Evolutionary conservation across 2,329 filamentous ascomycete genomes (phyloP), one percentile per base, ranked within the genome.

Genomic region (Diaporthe sp.): DNA sequence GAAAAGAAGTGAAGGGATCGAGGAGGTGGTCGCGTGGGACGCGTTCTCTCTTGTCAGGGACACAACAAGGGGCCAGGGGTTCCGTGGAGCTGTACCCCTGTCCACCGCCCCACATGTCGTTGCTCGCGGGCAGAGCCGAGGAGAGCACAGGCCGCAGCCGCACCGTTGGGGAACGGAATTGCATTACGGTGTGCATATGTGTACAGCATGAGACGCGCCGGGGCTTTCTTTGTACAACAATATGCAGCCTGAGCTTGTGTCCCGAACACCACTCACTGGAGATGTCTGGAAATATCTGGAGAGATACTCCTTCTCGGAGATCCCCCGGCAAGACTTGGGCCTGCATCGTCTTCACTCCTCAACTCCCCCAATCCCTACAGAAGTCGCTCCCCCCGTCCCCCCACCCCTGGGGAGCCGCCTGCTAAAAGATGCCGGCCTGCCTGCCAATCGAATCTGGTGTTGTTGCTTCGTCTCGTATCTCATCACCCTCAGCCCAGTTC

Each of bases 1-100:
- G 46, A 25, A 34, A 25, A 55, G 49, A 51, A 13, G 3, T 42
- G 49, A 42, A 70, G 13, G 22, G 49, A 17, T 8, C 37, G 49
- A 19, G 4, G 49, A 19, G 17, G 34, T 53, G 65, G 65, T 68
- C 65, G 65, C 65, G 65, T 68, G 65, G 28, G 65, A 55, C 65
- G 65, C 65, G 65, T 55, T 31, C 49, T 42, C 49, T 19, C 4
- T n/a, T 28, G 31, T 22, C 49, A 39, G 62, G 62, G 65, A 39
- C 65, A 68, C 4, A 53, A 53, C 65, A 68, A 53, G 65, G 65
- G 65, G 46, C 46, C 49, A 70, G 65, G 65, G 65, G 65, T 53
- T 39, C 49, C 17, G 34, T 55, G 49, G 65, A 55, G 65, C 46
- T 67, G 31, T 12, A 39, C 49, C 46, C 65, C 44, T 53, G 65